A percentile compares a stretch with the other conserved stretches of the same genome.
Conservation (phyloP, 208 protist genomes). For the Trichomonas vaginalis region DNA sequence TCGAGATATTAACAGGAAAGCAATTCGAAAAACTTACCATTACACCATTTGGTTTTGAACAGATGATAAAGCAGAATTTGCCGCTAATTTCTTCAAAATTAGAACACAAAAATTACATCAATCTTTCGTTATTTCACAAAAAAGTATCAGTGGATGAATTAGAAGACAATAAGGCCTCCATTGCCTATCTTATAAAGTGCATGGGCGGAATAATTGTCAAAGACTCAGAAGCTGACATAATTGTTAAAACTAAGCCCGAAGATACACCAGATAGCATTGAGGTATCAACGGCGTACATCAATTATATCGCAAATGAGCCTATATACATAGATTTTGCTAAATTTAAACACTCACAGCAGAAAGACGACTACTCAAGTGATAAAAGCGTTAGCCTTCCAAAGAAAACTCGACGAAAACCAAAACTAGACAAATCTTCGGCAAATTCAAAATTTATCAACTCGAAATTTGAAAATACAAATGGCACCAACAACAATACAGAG, state of each 20-base stretch:
- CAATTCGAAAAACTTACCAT: background rate
- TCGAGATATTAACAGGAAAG: background rate
- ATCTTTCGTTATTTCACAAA: background rate
- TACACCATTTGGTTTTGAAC: background rate
- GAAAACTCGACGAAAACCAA: background rate
- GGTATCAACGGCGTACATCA: background rate
- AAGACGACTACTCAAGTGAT: background rate
- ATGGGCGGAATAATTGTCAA: background rate
- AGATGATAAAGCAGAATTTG: background rate
- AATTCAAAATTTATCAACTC: background rate
- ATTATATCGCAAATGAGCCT: background rate
- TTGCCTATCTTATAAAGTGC: background rate
- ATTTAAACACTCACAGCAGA: background rate
- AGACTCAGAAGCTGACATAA: background rate
- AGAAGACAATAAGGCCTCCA: background rate
- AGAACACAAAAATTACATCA: background rate
- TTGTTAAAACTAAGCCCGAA: background rate
- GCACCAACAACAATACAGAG: background rate
- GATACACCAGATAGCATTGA: background rate
- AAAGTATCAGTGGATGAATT: background rate
- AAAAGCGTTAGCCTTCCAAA: background rate
- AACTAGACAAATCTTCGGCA: background rate
- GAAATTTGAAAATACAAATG: background rate
- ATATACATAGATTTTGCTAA: background rate
- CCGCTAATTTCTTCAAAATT: background rate